Evolutionary conservation across 768 basidiomycete genomes (phyloP), one percentile per base, ranked within the genome.

Genomic region (Scleroderma citrinum): DNA sequence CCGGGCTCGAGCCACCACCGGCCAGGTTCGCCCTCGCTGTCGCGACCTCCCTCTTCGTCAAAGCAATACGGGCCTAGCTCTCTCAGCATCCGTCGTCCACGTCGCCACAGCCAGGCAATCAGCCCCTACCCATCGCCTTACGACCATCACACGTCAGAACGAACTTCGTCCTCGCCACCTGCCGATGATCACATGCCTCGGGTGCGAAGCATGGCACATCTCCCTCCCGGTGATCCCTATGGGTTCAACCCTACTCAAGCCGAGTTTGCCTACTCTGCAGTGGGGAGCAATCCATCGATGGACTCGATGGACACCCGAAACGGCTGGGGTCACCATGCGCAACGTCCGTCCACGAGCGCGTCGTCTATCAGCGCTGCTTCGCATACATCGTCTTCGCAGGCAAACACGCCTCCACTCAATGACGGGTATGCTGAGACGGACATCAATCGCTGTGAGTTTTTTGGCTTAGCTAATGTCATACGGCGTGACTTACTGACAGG

Each of bases 41-140:
- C 79, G 23, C 82, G 87, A 3, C 85, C 87, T 1, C 76, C 75
- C 1, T 86, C 85, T 1, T 84, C 85, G 39, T 83, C 83, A 47
- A 72, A 72, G 57, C 77, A 77, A 26, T 77, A 73, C 56, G 70
- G 69, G 35, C 64, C 73, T 6, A 72, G 69, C 20, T 79, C 83
- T 14, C 67, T 88, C 46, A 82, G 84, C 63, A 77, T 91, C 31
- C 80, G 87, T 23, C 77, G 89, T 26, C 76, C 77, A 39, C 77
- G 89, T 38, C 78, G 89, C 49, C 89, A 91, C 66, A 87, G 85
- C 63, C 89, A 92, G 64, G 89, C 88, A 1, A 83, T 92, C 75
- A 86, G 82, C 58, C 89, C 89, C 12, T 92, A 92, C 67, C 89
- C 89, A 16, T 84, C 81, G 53, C 87, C 88, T 39, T 92, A 91